Evolutionary conservation across 306 rosid species (phyloP).

Genomic region (Vigna trinervia): DNA sequence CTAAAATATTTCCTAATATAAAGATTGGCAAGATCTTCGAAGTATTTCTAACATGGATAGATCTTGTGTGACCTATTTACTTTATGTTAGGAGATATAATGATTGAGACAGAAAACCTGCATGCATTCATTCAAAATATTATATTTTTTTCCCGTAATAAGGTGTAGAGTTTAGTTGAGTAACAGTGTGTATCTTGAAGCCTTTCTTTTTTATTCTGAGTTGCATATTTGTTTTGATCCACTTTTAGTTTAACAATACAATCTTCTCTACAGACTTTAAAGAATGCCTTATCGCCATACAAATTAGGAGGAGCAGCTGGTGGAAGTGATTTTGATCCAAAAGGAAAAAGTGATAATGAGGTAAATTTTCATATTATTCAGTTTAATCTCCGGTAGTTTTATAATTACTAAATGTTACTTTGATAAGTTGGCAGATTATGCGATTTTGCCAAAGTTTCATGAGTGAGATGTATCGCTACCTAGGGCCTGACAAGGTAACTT

Average conservation of each 20-base stretch:
- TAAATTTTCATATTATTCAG: conserved; percentile 41
- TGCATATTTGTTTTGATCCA: conserved; percentile 20
- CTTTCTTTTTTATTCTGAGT: conserved; percentile 18
- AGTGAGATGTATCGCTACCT: conserved; percentile 90
- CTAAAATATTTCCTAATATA: neutral
- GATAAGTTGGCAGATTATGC: conserved; percentile 80
- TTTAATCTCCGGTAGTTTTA: conserved; percentile 33
- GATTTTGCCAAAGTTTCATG: conserved; percentile 99
- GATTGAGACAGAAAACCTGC: conserved; percentile 17
- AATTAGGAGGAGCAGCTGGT: conserved; percentile 99
- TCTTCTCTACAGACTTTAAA: conserved; percentile 74
- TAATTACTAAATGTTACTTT: conserved; percentile 48
- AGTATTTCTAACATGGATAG: conserved; percentile 31
- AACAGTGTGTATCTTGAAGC: neutral
- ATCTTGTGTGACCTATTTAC: conserved; percentile 9
- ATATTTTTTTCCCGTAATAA: neutral
- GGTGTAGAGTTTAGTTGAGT: conserved; percentile 14
- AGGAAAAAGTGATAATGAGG: conserved; percentile 98
- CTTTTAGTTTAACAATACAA: conserved; percentile 20
- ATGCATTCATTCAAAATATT: neutral
- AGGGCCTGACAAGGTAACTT: conserved; percentile 95
- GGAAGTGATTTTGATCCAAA: conserved; percentile 99
- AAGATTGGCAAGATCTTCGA: conserved; percentile 14
- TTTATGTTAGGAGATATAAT: conserved; percentile 18
- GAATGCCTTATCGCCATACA: conserved; percentile 95